phyloP scores from a whole-genome alignment of 805 yeast species.

The Wickerhamiella azymoides region DNA sequence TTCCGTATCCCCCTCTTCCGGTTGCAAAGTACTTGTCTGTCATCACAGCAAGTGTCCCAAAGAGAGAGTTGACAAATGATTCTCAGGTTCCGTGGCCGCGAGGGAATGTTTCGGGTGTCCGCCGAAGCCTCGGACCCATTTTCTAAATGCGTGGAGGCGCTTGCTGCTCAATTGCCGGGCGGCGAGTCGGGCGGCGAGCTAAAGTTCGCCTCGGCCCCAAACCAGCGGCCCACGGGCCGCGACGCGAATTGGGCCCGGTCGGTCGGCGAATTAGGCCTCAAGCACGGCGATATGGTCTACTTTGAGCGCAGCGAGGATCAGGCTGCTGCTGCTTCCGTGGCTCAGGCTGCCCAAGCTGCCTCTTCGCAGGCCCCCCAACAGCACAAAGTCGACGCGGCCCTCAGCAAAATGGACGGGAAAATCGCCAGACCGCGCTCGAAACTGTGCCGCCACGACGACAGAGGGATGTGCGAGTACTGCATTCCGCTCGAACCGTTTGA shows the following conservation, averaged over 20 bases:
- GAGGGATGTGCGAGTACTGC: conserved; percentile 97
- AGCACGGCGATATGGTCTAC: conserved; percentile 47
- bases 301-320: conserved; percentile 16
- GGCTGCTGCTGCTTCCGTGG: too few relatives aligned
- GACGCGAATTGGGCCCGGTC: conserved; percentile 27
- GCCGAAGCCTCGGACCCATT: conserved; percentile 37
- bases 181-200: conserved; percentile 15
- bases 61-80: conserved; percentile 32
- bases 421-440: conserved; percentile 47
- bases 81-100: conserved; percentile 67
- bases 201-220: conserved; percentile 35
- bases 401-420: conserved; percentile 58
- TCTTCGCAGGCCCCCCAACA: not conserved
- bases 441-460: conserved; percentile 75
- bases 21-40: conserved; percentile 34
- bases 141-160: conserved; percentile 28
- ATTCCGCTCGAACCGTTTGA: conserved; percentile 96
- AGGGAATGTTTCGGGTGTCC: conserved; percentile 63
- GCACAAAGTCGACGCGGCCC: conserved; percentile 42
- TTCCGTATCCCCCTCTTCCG: conserved; percentile 73
- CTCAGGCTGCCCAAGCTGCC: conserved; percentile 14
- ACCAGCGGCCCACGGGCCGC: conserved; percentile 29
- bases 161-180: conserved; percentile 25
- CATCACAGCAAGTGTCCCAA: not conserved
- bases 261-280: conserved; percentile 25